Conservation (phyloP, 1,284 basidiomycete genomes). For the Ustilago crameri region DNA sequence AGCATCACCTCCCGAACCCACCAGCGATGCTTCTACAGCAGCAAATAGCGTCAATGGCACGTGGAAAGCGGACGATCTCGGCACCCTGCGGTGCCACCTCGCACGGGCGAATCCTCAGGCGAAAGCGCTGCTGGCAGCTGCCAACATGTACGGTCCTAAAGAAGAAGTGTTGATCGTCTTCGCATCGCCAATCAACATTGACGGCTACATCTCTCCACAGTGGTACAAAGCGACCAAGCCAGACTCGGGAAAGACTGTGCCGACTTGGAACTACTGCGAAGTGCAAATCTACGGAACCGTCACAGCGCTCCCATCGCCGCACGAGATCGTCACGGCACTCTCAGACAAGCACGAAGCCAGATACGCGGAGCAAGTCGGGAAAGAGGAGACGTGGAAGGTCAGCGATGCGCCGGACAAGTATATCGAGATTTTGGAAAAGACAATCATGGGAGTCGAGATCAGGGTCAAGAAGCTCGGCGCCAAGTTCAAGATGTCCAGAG, state of each 20-base stretch:
- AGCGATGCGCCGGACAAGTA: slow-evolving; percentile 69
- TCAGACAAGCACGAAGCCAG: slow-evolving; percentile 19
- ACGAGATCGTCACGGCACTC: slow-evolving; percentile 15
- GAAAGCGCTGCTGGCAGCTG: slow-evolving; percentile 26
- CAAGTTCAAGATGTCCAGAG: slow-evolving; percentile 70
- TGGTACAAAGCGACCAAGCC: slow-evolving; percentile 50
- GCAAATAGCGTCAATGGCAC: slow-evolving; percentile 3
- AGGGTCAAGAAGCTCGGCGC: slow-evolving; percentile 68
- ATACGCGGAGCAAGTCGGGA: not conserved
- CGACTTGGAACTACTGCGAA: slow-evolving; percentile 55
- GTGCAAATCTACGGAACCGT: slow-evolving; percentile 37
- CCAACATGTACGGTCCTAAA: not conserved
- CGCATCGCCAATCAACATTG: slow-evolving; percentile 6
- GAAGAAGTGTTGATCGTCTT: slow-evolving; percentile 41
- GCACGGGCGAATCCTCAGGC: slow-evolving; percentile 48
- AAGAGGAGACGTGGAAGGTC: slow-evolving; percentile 65
- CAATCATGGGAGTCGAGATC: slow-evolving; percentile 70
- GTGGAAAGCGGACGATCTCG: slow-evolving; percentile 11
- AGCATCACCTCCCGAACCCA: not conserved
- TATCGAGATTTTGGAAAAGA: slow-evolving; percentile 68
- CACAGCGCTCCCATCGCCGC: not conserved
- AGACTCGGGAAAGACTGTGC: slow-evolving; percentile 40
- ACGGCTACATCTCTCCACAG: slow-evolving; percentile 42
- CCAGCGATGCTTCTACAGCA: not conserved
- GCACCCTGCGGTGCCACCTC: slow-evolving; percentile 33